Conservation (phyloP, 306 rosid species). For the Begonia masoniana region DNA sequence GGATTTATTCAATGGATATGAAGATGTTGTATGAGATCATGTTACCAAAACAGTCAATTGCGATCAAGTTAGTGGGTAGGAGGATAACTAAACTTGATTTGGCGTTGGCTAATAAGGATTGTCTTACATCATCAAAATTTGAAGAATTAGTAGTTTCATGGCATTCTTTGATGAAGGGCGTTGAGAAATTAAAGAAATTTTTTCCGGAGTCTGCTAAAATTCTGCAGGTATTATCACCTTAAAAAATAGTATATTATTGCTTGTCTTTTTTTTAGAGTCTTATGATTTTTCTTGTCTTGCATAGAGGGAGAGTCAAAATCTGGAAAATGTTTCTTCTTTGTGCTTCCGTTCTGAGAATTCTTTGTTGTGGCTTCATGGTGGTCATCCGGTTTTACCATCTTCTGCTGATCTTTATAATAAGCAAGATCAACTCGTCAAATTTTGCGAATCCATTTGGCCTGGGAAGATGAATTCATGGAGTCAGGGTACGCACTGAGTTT, state of each 20-base stretch:
- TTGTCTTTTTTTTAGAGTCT: slow-evolving; percentile 3
- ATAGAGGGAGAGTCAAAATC: slow-evolving; percentile 41
- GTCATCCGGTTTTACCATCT: slow-evolving; percentile 66
- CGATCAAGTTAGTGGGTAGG: slow-evolving; percentile 4
- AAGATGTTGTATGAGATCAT: slow-evolving; percentile 21
- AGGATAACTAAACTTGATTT: slow-evolving; percentile 21
- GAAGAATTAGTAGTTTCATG: slow-evolving; percentile 44
- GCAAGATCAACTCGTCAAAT: slow-evolving; percentile 33
- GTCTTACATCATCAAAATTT: slow-evolving; percentile 25
- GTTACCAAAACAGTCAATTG: slow-evolving; percentile 34
- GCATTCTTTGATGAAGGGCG: slow-evolving; percentile 51
- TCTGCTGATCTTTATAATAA: slow-evolving; percentile 42
- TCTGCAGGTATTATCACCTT: slow-evolving; percentile 44
- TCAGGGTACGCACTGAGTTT: slow-evolving; percentile 30
- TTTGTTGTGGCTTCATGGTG: slow-evolving; percentile 80
- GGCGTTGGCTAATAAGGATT: slow-evolving; percentile 36
- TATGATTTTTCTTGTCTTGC: slow-evolving; percentile 3
- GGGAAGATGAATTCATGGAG: slow-evolving; percentile 19
- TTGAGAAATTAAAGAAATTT: slow-evolving; percentile 28
- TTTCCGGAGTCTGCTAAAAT: slow-evolving; percentile 38
- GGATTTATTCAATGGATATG: slow-evolving; percentile 26
- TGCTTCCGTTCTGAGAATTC: slow-evolving; percentile 36
- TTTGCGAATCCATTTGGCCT: slow-evolving; percentile 59
- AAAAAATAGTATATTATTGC: background rate
- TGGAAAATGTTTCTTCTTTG: slow-evolving; percentile 22